Percentiles rank a stretch among this genome's conserved stretches.
phyloP scores from a whole-genome alignment of 805 yeast species.

The Spencermartinsiella europaea region DNA sequence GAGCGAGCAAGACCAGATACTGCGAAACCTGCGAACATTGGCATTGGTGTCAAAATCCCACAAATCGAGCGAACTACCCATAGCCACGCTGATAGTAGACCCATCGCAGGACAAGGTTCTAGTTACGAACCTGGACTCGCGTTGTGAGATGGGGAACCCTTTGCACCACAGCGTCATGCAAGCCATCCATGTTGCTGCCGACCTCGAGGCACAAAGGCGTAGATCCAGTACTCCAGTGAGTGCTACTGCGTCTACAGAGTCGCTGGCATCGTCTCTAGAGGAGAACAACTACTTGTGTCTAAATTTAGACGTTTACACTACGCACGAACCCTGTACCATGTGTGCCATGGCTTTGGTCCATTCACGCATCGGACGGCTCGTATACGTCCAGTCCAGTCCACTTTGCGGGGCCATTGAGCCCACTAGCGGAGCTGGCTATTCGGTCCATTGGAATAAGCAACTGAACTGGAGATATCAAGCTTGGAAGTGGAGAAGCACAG shows the following conservation, averaged over 20 bases:
- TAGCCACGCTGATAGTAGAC: constrained; percentile 60
- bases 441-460: constrained; percentile 67
- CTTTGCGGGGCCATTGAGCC: constrained; percentile 53
- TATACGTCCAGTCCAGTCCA: constrained; percentile 49
- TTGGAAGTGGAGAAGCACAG: constrained; percentile 52
- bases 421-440: constrained; percentile 58
- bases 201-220: constrained; percentile 42
- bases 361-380: constrained; percentile 68
- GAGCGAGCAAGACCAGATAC: constrained; percentile 45
- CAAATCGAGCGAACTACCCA: constrained; percentile 34
- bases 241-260: constrained; percentile 3
- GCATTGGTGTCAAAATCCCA: constrained; percentile 24
- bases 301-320: constrained; percentile 71
- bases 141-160: constrained; percentile 42
- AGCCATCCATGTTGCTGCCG: constrained; percentile 63
- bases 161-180: constrained; percentile 71
- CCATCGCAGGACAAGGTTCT: constrained; percentile 42
- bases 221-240: constrained; percentile 5
- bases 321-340: constrained; percentile 97
- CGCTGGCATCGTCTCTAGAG: constrained; percentile 6
- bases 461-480: constrained; percentile 86
- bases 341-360: constrained; percentile 95
- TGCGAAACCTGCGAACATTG: constrained; percentile 30
- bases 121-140: constrained; percentile 37
- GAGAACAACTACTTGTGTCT: constrained; percentile 59